Evolutionary conservation across 2,329 filamentous ascomycete genomes (phyloP).

Genomic region (Exophiala mesophila): DNA sequence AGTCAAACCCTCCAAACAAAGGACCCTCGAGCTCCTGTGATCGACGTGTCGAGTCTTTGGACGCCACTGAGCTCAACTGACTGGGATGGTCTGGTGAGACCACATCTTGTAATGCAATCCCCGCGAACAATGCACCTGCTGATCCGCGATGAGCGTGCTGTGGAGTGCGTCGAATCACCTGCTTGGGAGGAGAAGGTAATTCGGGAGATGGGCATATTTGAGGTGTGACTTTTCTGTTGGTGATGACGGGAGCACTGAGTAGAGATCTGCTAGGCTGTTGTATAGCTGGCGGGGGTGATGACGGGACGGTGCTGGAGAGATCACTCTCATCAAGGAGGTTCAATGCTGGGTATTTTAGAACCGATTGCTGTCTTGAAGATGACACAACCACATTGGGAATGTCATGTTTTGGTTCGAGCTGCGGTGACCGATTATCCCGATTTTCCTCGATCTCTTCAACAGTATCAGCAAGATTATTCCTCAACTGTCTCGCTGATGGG

Average conservation of each 20-base stretch:
- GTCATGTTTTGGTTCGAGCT: not conserved
- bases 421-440: not conserved
- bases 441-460: too few relatives aligned
- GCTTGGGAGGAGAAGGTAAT: constrained; percentile 22
- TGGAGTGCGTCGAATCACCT: constrained; percentile 25
- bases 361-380: not conserved
- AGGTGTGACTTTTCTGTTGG: constrained; percentile 23
- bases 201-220: constrained; percentile 24
- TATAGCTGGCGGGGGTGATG: constrained; percentile 19
- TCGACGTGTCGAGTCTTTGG: constrained; percentile 10
- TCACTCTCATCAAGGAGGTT: constrained; percentile 23
- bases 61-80: not conserved
- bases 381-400: not conserved
- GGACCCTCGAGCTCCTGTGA: not conserved
- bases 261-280: constrained; percentile 7
- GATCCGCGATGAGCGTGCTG: constrained; percentile 19
- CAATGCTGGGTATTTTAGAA: constrained; percentile 3
- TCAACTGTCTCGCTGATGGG: constrained; percentile 40
- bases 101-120: constrained; percentile 21
- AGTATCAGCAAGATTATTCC: not conserved
- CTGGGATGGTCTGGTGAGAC: constrained; percentile 16
- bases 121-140: constrained; percentile 15
- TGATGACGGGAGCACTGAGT: constrained; percentile 13
- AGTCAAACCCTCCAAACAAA: constrained; percentile 31
- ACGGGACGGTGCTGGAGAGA: constrained; percentile 24